Evolutionary conservation across 2,329 filamentous ascomycete genomes (phyloP), one percentile per base, ranked within the genome.

Genomic region (Alternaria sp.): DNA sequence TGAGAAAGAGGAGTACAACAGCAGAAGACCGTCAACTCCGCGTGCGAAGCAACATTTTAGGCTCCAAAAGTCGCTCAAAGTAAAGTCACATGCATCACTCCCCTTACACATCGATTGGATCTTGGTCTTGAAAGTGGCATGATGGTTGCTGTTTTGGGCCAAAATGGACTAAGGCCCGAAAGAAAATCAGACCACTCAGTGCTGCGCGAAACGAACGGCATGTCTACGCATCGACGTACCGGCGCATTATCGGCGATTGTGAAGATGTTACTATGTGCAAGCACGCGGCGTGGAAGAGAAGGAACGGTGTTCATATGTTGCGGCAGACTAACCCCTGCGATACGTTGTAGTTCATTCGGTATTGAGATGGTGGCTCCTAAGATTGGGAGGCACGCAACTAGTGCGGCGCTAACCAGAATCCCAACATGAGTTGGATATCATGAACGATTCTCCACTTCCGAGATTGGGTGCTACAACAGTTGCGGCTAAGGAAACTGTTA

Each of bases 111-210:
- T 14, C 59, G 27, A 52, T 36, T 25, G 34, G 51, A 25, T n/a
- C 25, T 20, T 18, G 12, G 16, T 18, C 49, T 44, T 27, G 22
- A 68, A 70, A 70, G 68, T 69, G 68, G 68, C 59, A 62, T 69
- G 68, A 69, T 70, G 57, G 40, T 57, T 62, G 62, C 64, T 60
- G 25, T 30, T 57, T 64, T 63, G 54, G 61, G 62, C 66, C 61
- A 57, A 69, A 66, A 32, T 45, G 66, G 49, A 46, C 45, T 57
- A 58, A 59, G 54, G 54, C 51, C 65, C 62, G 64, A 66, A 38
- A 36, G 54, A 46, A 62, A 59, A 69, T 69, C 66, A 70, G 57
- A 63, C 63, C 67, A 63, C 58, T 45, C 40, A 43, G 40, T 43
- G 20, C 40, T 43, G 25, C 34, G 44, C 65, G 64, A 67, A 67